These are phyloP conservation scores for Oxyria digyna DNA, from an alignment of 148 eudicot species.

Conservation along the genomic window DNA sequence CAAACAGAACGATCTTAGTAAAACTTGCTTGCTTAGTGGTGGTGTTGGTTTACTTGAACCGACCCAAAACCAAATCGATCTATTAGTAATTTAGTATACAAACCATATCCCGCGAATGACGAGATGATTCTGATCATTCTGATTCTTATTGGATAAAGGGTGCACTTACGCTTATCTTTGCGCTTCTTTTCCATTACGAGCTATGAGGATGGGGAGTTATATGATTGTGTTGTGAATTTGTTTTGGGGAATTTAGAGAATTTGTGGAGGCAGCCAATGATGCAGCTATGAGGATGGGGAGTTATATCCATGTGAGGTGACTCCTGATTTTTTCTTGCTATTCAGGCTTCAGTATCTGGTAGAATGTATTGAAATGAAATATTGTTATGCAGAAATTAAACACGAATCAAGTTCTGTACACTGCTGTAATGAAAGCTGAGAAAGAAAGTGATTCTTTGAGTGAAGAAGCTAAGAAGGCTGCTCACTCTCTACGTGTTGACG, in stretches of 20 bases:
- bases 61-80: no score
- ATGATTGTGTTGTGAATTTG: slow-evolving; percentile 12
- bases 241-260: slow-evolving; percentile 40
- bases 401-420: slow-evolving; percentile 62
- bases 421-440: slow-evolving; percentile 75
- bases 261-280: slow-evolving; percentile 60
- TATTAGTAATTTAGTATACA: no score
- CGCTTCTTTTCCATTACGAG: no score
- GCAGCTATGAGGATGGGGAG: slow-evolving; percentile 79
- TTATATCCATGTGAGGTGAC: slow-evolving; percentile 99
- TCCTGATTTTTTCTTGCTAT: slow-evolving; percentile 16
- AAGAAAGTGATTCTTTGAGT: slow-evolving; percentile 31
- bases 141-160: no score
- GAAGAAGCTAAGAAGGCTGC: slow-evolving; percentile 75
- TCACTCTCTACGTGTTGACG: slow-evolving; percentile 57
- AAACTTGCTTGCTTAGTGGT: no score
- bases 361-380: neutral
- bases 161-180: no score
- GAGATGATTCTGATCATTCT: no score
- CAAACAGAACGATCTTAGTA: no score
- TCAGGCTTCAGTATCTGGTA: neutral
- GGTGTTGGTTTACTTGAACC: no score
- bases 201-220: slow-evolving; percentile 70
- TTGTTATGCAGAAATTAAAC: slow-evolving; percentile 51
- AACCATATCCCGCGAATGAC: no score